Evolutionary conservation across 2,329 filamentous ascomycete species (phyloP), one percentile per base, ranked within the genome.

Genomic region (Fusarium transvaalense): DNA sequence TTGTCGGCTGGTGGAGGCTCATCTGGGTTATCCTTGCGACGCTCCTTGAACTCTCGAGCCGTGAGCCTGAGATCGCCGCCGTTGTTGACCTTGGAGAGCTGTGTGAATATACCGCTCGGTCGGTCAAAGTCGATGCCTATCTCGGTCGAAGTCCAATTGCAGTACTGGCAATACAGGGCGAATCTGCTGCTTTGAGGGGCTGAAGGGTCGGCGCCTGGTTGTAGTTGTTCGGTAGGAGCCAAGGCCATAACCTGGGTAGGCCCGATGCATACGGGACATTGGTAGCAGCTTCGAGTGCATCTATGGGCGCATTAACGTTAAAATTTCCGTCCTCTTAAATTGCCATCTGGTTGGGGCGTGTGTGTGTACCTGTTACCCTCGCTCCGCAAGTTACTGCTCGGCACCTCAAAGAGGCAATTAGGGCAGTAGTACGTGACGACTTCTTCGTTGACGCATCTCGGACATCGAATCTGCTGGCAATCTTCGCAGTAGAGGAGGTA

Each of bases 401-500:
- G 94, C 32, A 97, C 95, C 80, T 99, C 96, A 75, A 99, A 98
- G 59, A 99, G 82, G 78, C 96, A 99, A 77, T 89, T 95, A 7
- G 96, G 96, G 75, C 96, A 99, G 80, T 93, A 99, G 85, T 94
- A 97, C 55, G 93, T 96, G 47, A 97, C 90, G 56, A 97, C 94
- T 81, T 99, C 96, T 77, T 99, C 96, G 47, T 91, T 88, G 55
- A 97, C 92, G 76, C 96, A 99, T 81, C 94, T 86, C 8, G 93
- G 92, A 77, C 96, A 99, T 71, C 96, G 92, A 66, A 98, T 97
- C 79, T 97, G 92, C 77, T 97, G 93, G 79, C 96, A 99, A 78
- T 98, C 96, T 77, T 97, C 95, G 83, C 96, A 99, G 82, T 97
- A 99, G 39, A 98, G 86, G 27, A 99, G 87, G 77, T 97, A 91